phyloP scores from a whole-genome alignment of 139 green algal species.

The Edaphochlamys debaryana region DNA sequence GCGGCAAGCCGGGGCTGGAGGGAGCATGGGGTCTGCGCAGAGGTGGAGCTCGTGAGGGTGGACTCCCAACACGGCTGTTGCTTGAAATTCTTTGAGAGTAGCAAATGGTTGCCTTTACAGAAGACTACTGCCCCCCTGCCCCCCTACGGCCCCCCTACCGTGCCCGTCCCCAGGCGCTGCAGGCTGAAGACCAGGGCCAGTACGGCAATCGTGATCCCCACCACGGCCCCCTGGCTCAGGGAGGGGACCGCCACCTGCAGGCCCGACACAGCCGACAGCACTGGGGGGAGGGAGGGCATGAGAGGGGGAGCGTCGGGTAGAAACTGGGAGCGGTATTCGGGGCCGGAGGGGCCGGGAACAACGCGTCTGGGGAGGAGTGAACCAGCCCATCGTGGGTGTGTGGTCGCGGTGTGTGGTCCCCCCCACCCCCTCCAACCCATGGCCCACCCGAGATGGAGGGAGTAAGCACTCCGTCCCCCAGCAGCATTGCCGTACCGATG shows the following conservation, averaged over 20 bases:
- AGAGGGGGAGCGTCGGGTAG: no score
- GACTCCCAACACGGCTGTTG: no score
- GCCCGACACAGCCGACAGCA: constrained; percentile 46
- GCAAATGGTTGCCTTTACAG: no score
- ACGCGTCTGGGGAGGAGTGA: no score
- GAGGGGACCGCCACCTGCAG: constrained; percentile 23
- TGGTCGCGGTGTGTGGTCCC: no score
- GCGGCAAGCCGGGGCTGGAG: no score
- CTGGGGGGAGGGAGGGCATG: background rate
- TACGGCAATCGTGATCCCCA: constrained; percentile 40
- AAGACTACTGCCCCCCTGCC: no score
- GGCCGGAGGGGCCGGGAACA: background rate
- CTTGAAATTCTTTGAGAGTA: no score
- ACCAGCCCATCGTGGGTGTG: no score
- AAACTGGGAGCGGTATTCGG: no score
- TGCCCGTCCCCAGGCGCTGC: constrained; percentile 66
- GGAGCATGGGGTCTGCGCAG: no score
- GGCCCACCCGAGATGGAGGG: constrained; percentile 47
- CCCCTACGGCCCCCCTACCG: constrained; percentile 13
- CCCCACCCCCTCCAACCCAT: background rate
- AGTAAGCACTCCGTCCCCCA: constrained; percentile 58
- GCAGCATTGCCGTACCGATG: constrained; percentile 41
- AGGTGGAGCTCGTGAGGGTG: no score
- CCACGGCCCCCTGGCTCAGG: constrained; percentile 14
- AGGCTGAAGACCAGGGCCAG: constrained; percentile 64